These are phyloP conservation scores for Yamadazyma paraphyllophila DNA, from an alignment of 805 yeast species.

Conservation along the genomic window DNA sequence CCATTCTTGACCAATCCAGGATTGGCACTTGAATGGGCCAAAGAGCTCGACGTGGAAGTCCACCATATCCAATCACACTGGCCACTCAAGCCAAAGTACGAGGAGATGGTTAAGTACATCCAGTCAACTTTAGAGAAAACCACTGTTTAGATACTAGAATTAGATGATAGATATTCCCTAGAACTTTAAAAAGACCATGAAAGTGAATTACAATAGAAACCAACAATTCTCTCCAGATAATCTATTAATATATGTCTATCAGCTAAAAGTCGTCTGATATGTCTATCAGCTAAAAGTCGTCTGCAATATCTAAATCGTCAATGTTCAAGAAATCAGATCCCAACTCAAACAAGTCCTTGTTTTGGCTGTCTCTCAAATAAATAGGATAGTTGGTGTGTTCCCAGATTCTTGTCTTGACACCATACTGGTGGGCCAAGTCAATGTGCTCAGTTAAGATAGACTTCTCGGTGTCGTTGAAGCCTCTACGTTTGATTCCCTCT, in stretches of 20 bases:
- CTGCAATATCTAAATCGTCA: conserved; percentile 46
- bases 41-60: conserved; percentile 42
- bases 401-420: conserved; percentile 64
- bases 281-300: not conserved
- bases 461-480: conserved; percentile 32
- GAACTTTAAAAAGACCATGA: too few species aligned
- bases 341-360: conserved; percentile 45
- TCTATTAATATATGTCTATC: too few species aligned
- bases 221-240: not conserved
- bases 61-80: conserved; percentile 20
- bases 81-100: conserved; percentile 19
- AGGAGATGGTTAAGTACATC: conserved; percentile 12
- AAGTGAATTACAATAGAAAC: not conserved
- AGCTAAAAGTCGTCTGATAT: conserved; percentile 3
- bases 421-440: conserved; percentile 46
- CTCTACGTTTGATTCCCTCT: conserved; percentile 16
- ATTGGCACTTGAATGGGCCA: conserved; percentile 51
- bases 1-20: conserved; percentile 49
- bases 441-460: conserved; percentile 24
- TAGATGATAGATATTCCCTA: too few species aligned
- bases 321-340: conserved; percentile 62
- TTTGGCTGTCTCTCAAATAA: conserved; percentile 41
- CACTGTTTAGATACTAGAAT: not conserved
- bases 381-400: conserved; percentile 69
- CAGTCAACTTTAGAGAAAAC: conserved; percentile 1